Conservation (phyloP, 2,329 filamentous ascomycete species). For the Diaporthe ampelina region DNA sequence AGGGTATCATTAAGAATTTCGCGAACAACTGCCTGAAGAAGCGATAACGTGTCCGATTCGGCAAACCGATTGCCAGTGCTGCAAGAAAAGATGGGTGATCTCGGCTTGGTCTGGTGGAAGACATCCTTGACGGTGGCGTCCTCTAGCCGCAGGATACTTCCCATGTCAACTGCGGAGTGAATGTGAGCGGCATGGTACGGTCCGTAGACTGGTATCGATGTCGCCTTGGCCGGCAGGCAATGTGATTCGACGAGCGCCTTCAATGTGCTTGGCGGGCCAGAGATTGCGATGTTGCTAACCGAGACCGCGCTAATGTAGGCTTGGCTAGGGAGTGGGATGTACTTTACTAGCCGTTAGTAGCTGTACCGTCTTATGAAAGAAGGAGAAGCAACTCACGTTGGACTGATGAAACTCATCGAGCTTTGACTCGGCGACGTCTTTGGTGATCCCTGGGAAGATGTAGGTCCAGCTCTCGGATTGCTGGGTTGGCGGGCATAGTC, state of each 20-base stretch:
- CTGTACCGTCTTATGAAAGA: too few species aligned
- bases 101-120: slow-evolving; percentile 59
- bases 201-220: slow-evolving; percentile 67
- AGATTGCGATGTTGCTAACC: slow-evolving; percentile 64
- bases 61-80: slow-evolving; percentile 59
- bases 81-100: slow-evolving; percentile 65
- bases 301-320: slow-evolving; percentile 69
- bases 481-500: slow-evolving; percentile 55
- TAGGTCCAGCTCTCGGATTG: slow-evolving; percentile 75
- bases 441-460: slow-evolving; percentile 70
- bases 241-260: slow-evolving; percentile 57
- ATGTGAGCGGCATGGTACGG: slow-evolving; percentile 71
- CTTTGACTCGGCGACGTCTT: slow-evolving; percentile 63
- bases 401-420: slow-evolving; percentile 71
- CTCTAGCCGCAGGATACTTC: slow-evolving; percentile 60
- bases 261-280: slow-evolving; percentile 66
- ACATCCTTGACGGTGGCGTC: slow-evolving; percentile 55
- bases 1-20: slow-evolving; percentile 66
- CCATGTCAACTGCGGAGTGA: slow-evolving; percentile 59
- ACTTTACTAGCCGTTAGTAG: slow-evolving; percentile 47
- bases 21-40: slow-evolving; percentile 59
- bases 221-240: slow-evolving; percentile 57
- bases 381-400: slow-evolving; percentile 55
- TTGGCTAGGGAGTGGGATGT: slow-evolving; percentile 59
- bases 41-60: slow-evolving; percentile 55